Evolutionary conservation across 768 basidiomycete genomes (phyloP), one percentile per base, ranked within the genome.

Genomic region (Mrakia gelida): DNA sequence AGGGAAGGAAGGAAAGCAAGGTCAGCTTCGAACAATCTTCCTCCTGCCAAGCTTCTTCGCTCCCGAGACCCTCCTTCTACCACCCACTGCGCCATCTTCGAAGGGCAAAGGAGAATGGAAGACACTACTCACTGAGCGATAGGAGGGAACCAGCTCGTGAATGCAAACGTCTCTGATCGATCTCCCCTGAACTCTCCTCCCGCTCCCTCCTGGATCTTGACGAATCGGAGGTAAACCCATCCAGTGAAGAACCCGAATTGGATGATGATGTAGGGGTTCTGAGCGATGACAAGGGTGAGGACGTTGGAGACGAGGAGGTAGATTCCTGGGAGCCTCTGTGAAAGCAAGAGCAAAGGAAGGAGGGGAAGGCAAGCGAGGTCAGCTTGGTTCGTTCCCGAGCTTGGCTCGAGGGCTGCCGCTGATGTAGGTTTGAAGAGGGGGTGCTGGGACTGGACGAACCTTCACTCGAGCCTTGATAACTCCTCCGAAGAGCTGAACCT

Each of bases 181-280:
- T 99, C 97, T 28, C 97, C 97, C 81, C 96, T 92, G 80, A 86
- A 85, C 6, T 89, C 88, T 7, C 86, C 86, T 77, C 94, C 92
- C 49, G 87, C 87, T 6, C 84, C 84, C 71, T 88, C 86, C 82
- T 91, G 92, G 84, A 92, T 91, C 86, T 98, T 98, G 88, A 98
- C 94, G 87, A 99, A 98, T 54, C 97, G 90, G 49, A 99, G 89
- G 85, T 97, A 99, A 75, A 93, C 88, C 92, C 94, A 99, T 45
- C 92, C 89, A 11, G 95, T 92, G 76, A 97, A 91, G 94, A 96
- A 99, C n/a, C 96, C 97, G 84, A 98, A 99, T 83, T 99, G 97
- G 80, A 98, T 95, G 68, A 83, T 81, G 61, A 84, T 84, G 78
- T 82, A 83, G 0, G 84, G 84, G 28, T 81, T 82, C 30, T 81